These are phyloP conservation scores for Streptanthus diversifolius DNA, from an alignment of 345 rosid species.

Conservation along the genomic window DNA sequence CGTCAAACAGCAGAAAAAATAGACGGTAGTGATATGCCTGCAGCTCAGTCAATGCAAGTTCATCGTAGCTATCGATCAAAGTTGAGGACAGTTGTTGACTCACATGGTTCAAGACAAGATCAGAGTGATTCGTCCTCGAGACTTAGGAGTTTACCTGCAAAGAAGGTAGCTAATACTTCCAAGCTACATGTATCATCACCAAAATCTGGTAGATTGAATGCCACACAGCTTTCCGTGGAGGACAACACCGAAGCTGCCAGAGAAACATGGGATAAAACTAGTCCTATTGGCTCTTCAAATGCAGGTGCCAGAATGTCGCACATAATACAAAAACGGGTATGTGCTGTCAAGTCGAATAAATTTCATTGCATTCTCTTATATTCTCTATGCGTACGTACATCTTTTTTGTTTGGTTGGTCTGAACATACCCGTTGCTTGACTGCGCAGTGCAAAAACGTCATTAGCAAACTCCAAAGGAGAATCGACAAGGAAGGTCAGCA, in stretches of 20 bases:
- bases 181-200: conserved; percentile 66
- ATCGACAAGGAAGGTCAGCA: conserved; percentile 93
- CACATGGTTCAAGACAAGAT: conserved; percentile 55
- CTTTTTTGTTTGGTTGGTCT: conserved; percentile 2
- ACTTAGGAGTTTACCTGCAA: conserved; percentile 54
- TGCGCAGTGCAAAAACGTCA: conserved; percentile 83
- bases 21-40: conserved; percentile 49
- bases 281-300: conserved; percentile 49
- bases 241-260: conserved; percentile 53
- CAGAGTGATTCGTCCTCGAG: conserved; percentile 64
- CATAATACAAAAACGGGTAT: conserved; percentile 81
- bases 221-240: conserved; percentile 47
- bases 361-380: not conserved
- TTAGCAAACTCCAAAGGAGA: conserved; percentile 87
- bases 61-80: conserved; percentile 66
- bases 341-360: conserved; percentile 7
- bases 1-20: conserved; percentile 68
- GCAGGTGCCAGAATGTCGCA: conserved; percentile 69
- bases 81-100: conserved; percentile 53
- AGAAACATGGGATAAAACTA: conserved; percentile 67
- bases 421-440: not conserved
- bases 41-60: conserved; percentile 50
- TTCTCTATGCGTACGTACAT: not conserved
- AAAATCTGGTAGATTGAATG: conserved; percentile 63
- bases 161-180: conserved; percentile 61